Evolutionary conservation across 768 basidiomycete genomes (phyloP).

Genomic region (Stropharia rugosoannulata): DNA sequence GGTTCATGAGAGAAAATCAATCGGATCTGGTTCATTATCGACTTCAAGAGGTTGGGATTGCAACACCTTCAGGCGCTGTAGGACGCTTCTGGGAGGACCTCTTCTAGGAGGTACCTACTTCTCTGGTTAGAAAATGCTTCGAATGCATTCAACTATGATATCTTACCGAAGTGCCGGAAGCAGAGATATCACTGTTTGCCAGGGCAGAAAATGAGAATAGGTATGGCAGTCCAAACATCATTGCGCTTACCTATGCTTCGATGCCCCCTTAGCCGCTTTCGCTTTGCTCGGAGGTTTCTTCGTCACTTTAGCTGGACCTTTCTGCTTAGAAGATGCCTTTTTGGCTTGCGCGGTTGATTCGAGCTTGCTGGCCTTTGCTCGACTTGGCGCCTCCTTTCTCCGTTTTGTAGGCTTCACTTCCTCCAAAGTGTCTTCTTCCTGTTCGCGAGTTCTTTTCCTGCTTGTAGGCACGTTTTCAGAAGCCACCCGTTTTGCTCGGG

Average conservation of each 20-base stretch:
- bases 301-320: not conserved
- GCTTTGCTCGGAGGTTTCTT: slow-evolving; percentile 3
- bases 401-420: slow-evolving; percentile 10
- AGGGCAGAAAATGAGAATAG: too few relatives aligned
- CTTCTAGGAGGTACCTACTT: slow-evolving; percentile 10
- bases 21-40: slow-evolving; percentile 42
- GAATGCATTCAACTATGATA: too few relatives aligned
- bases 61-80: slow-evolving; percentile 30
- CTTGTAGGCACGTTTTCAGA: not conserved
- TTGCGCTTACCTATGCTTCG: too few relatives aligned
- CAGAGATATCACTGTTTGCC: too few relatives aligned
- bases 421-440: not conserved
- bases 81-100: slow-evolving; percentile 38
- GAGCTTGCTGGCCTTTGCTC: not conserved
- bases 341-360: not conserved
- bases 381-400: slow-evolving; percentile 3
- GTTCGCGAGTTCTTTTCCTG: slow-evolving; percentile 12
- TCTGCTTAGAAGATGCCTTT: not conserved
- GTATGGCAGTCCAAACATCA: too few relatives aligned
- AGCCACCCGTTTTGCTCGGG: not conserved
- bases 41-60: slow-evolving; percentile 25
- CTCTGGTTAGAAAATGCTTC: not conserved
- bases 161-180: too few relatives aligned
- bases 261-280: not conserved
- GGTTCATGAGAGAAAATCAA: slow-evolving; percentile 44